Evolutionary conservation across 2,329 filamentous ascomycete species (phyloP), one percentile per base, ranked within the genome.

Genomic region (Clonostachys rosea): DNA sequence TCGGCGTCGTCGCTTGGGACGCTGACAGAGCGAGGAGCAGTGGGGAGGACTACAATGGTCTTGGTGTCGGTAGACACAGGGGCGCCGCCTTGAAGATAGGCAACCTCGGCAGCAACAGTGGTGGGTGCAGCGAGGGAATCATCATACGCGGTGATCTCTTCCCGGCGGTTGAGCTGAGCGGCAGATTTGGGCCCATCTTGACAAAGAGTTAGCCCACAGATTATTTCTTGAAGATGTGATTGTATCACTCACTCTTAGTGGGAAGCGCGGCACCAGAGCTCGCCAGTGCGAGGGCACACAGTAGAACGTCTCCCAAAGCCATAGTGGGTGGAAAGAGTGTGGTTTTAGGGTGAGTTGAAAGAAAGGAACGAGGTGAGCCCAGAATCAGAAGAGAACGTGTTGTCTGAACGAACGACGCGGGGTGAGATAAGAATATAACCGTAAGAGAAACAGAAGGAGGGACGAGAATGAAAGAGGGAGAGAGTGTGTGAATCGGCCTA

Each of bases 61-160:
- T 47, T 41, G 9, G 40, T 47, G 6, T 17, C 24, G 12, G 45
- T 47, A 12, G 20, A 33, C 13, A 35, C 34, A 13, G 45, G 45
- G 2, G 11, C 16, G 14, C 34, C 45, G 33, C 35, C 17, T 17
- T 47, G 11, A 9, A 47, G 14, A 14, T 36, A 47, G 9, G 39
- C 40, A 33, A 47, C 34, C 34, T 47, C 33, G 6, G 35, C 45
- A 12, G 40, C 33, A n/a, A 47, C 34, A 16, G 20, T 30, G 5
- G 40, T 47, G 9, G 45, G 33, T 14, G 9, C 40, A 12, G 45
- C n/a, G 20, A 43, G 33, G 12, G 36, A 33, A 16, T 33, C 40
- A 39, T 47, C 45, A 33, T 36, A 47, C 16, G 43, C 40, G 5
- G 45, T 47, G 13, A 47, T 16, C 17, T 43, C 40, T n/a, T 46